Conservation (phyloP, 129 eudicot species). For the Flaveria trinervia region DNA sequence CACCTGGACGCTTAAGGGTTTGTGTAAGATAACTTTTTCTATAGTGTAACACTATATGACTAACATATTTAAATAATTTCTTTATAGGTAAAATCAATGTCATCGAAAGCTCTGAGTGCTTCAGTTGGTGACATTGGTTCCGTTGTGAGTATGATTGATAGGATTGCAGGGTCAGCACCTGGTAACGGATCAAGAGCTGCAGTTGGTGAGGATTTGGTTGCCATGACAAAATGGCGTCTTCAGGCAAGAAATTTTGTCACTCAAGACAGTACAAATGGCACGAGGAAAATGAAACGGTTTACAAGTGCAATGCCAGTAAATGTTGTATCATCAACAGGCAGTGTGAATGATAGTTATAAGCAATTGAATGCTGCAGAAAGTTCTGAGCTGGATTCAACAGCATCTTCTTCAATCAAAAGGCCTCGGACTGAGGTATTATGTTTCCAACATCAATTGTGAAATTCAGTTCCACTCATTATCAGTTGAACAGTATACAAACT, state of each 20-base stretch:
- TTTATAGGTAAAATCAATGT: slow-evolving; percentile 71
- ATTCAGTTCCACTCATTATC: not conserved
- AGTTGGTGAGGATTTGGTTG: slow-evolving; percentile 96
- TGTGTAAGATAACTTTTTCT: not conserved
- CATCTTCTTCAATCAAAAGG: slow-evolving; percentile 76
- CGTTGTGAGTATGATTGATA: slow-evolving; percentile 88
- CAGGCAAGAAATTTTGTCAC: slow-evolving; percentile 72
- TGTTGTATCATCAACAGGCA: slow-evolving; percentile 73
- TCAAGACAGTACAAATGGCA: slow-evolving; percentile 74
- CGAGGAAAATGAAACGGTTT: slow-evolving; percentile 77
- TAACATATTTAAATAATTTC: not conserved
- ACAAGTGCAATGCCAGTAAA: slow-evolving; percentile 84
- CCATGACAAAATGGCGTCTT: slow-evolving; percentile 89
- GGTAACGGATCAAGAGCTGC: slow-evolving; percentile 98
- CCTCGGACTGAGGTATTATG: slow-evolving; percentile 65
- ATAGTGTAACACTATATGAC: not conserved
- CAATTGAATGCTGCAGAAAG: slow-evolving; percentile 51
- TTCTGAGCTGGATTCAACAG: slow-evolving; percentile 84
- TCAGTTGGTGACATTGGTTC: slow-evolving; percentile 89
- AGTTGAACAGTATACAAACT: not conserved
- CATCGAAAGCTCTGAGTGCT: slow-evolving; percentile 65
- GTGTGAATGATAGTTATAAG: slow-evolving; percentile 64
- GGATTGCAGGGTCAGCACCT: slow-evolving; percentile 98
- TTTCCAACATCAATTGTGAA: not conserved
- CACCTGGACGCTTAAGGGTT: not conserved